phyloP scores from a whole-genome alignment of 176 grass and related monocot species.

The Carex cristatella region DNA sequence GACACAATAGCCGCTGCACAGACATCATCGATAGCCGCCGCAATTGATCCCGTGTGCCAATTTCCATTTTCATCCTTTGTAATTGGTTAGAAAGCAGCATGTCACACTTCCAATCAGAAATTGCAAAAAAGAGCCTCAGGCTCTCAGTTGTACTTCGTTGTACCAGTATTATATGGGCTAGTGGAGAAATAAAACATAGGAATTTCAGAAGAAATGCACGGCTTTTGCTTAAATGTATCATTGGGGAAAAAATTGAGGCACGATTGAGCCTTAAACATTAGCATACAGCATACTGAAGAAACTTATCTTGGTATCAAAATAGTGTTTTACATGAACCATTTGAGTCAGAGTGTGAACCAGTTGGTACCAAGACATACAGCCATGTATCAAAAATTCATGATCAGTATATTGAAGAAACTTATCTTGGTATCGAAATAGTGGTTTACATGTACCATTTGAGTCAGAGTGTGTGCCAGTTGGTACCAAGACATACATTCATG shows the following conservation, averaged over 20 bases:
- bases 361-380: neutral
- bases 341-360: neutral
- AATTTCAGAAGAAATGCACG: neutral
- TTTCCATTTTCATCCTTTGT: conserved; percentile 58
- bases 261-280: neutral
- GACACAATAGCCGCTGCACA: conserved; percentile 79
- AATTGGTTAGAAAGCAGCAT: neutral
- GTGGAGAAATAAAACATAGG: neutral
- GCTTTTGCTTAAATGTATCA: neutral
- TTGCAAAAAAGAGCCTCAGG: neutral
- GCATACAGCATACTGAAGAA: neutral
- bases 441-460: neutral
- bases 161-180: neutral
- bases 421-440: neutral
- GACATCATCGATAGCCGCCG: conserved; percentile 58
- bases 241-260: neutral
- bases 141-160: neutral
- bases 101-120: neutral
- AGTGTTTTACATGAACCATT: neutral
- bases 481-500: too few species aligned
- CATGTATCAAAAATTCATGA: neutral
- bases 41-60: conserved; percentile 78
- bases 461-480: neutral
- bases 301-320: neutral
- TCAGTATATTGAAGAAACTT: neutral